These are phyloP conservation scores for Excoecaria agallocha DNA, from an alignment of 345 rosid genomes.

Conservation along the genomic window DNA sequence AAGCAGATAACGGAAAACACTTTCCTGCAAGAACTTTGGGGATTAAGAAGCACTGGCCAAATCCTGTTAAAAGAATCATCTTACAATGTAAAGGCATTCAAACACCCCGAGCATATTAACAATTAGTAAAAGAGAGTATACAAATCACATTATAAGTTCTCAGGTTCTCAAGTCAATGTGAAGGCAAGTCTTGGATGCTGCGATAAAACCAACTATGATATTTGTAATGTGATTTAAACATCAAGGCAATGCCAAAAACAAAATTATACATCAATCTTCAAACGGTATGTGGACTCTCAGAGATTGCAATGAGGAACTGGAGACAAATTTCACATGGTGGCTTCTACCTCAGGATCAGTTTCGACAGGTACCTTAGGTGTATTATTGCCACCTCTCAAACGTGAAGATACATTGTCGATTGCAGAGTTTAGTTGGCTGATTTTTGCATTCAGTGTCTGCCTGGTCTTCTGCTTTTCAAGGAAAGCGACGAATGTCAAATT, in stretches of 20 bases:
- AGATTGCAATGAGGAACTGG: background rate
- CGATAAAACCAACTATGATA: background rate
- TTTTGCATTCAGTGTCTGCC: slow-evolving; percentile 79
- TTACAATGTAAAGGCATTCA: background rate
- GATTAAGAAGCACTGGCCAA: no score
- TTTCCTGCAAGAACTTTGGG: no score
- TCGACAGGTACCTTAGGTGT: slow-evolving; percentile 37
- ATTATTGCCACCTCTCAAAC: slow-evolving; percentile 74
- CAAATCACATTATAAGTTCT: background rate
- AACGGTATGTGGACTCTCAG: background rate
- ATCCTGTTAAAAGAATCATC: no score
- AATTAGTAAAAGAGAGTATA: background rate
- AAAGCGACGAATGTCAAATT: background rate
- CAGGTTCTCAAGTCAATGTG: background rate
- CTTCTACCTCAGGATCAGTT: slow-evolving; percentile 71
- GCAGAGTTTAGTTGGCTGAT: slow-evolving; percentile 86
- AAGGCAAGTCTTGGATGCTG: background rate
- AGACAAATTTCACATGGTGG: slow-evolving; percentile 37
- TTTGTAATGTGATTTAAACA: background rate
- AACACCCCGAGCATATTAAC: background rate
- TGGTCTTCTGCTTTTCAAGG: slow-evolving; percentile 56
- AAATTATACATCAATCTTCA: background rate
- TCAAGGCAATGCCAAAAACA: background rate
- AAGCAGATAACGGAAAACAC: no score
- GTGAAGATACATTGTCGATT: slow-evolving; percentile 80